phyloP scores from a whole-genome alignment of 768 basidiomycete species.

The Kwoniella sp. region DNA sequence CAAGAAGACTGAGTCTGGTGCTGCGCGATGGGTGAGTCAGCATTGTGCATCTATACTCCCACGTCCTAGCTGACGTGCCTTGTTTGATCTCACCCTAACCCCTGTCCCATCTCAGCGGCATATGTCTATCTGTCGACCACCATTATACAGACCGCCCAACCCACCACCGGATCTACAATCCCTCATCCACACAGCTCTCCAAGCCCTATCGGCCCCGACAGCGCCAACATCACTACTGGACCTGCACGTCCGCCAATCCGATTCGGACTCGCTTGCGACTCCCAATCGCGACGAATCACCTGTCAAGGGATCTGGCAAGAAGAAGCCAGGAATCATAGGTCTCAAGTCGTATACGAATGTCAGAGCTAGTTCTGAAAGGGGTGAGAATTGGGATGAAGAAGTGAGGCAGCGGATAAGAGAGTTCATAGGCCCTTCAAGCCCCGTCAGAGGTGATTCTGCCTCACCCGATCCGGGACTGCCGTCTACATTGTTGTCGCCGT shows the following conservation, averaged over 20 bases:
- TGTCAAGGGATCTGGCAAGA: slow-evolving; percentile 6
- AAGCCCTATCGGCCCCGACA: slow-evolving; percentile 12
- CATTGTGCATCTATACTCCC: not conserved
- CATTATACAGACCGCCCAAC: slow-evolving; percentile 43
- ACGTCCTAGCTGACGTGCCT: not conserved
- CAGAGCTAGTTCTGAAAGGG: slow-evolving; percentile 27
- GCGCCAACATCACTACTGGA: slow-evolving; percentile 37
- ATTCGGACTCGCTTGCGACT: not conserved
- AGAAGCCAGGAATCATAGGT: slow-evolving; percentile 3
- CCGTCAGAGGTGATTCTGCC: not conserved
- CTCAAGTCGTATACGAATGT: slow-evolving; percentile 31
- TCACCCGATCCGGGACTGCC: not conserved
- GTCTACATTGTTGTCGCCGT: no score
- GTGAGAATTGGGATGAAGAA: slow-evolving; percentile 39
- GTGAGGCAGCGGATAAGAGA: slow-evolving; percentile 27
- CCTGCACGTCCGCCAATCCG: slow-evolving; percentile 24
- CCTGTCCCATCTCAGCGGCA: slow-evolving; percentile 46
- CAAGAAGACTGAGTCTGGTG: slow-evolving; percentile 43
- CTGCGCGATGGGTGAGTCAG: slow-evolving; percentile 42
- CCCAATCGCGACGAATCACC: not conserved
- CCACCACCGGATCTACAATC: slow-evolving; percentile 39
- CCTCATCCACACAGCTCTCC: slow-evolving; percentile 34
- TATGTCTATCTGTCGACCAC: slow-evolving; percentile 44
- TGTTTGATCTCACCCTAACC: not conserved
- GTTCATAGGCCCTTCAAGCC: slow-evolving; percentile 29